Conservation (phyloP, 495 filamentous ascomycete species). For the Penicillium canescens region DNA sequence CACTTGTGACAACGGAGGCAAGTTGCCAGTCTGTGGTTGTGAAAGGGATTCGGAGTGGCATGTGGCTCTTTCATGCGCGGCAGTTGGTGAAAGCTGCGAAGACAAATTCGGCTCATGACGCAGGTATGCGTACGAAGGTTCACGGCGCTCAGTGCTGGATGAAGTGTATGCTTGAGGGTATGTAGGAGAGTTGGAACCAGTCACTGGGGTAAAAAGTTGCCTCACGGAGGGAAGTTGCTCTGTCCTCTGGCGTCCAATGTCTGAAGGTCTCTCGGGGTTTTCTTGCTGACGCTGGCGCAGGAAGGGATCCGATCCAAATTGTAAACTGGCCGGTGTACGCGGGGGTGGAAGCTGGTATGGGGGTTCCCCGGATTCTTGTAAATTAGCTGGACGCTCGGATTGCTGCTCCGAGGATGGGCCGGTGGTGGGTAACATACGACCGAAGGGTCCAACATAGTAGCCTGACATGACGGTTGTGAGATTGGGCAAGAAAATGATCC, state of each 20-base stretch:
- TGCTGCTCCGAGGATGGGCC: slow-evolving; percentile 29
- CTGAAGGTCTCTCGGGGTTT: slow-evolving; percentile 21
- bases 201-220: slow-evolving; percentile 43
- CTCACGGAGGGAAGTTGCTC: slow-evolving; percentile 51
- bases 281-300: slow-evolving; percentile 35
- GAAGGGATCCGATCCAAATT: slow-evolving; percentile 46
- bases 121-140: slow-evolving; percentile 19
- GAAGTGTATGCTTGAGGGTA: slow-evolving; percentile 27
- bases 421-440: slow-evolving; percentile 47
- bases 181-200: slow-evolving; percentile 34
- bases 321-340: slow-evolving; percentile 37
- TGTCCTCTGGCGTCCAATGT: slow-evolving; percentile 17
- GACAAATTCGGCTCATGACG: slow-evolving; percentile 22
- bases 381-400: slow-evolving; percentile 35
- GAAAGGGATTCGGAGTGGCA: slow-evolving; percentile 24
- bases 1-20: slow-evolving; percentile 40
- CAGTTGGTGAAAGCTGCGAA: slow-evolving; percentile 12
- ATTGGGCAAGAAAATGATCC: background rate
- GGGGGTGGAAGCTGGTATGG: slow-evolving; percentile 55
- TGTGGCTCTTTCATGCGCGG: slow-evolving; percentile 20
- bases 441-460: slow-evolving; percentile 49
- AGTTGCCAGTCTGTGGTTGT: slow-evolving; percentile 19
- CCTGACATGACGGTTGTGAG: slow-evolving; percentile 36
- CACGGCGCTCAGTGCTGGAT: slow-evolving; percentile 18
- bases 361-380: slow-evolving; percentile 35